Percentiles rank a stretch among this genome's conserved stretches.
Evolutionary conservation across 208 protist species (phyloP).

Genomic region (Acanthamoeba rhysodes): DNA sequence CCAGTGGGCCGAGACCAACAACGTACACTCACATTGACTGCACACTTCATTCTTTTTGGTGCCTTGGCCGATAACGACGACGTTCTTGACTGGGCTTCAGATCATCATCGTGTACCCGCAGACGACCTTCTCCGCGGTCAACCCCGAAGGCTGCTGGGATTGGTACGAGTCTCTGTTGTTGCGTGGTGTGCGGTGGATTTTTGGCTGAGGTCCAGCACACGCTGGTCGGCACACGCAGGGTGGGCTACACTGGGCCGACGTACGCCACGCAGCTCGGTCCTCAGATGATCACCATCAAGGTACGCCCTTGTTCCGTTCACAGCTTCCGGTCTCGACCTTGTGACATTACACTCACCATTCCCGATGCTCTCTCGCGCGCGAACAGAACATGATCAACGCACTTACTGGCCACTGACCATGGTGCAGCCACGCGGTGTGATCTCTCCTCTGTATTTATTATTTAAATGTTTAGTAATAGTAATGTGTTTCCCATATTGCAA

Average conservation of each 20-base stretch:
- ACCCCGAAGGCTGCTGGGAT: constrained; percentile 20
- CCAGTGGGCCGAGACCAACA: constrained; percentile 80
- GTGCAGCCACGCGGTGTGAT: no score
- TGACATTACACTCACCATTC: background rate
- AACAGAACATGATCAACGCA: constrained; percentile 24
- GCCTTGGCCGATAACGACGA: no score
- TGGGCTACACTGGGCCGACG: background rate
- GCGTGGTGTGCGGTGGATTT: no score
- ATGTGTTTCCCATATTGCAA: no score
- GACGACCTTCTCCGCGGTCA: background rate
- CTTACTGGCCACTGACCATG: background rate
- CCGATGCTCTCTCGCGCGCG: no score
- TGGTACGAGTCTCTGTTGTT: background rate
- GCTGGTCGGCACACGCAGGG: background rate
- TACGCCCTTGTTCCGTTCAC: background rate
- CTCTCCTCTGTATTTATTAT: no score
- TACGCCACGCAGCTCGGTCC: constrained; percentile 2
- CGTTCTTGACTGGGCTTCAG: no score
- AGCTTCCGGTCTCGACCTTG: no score
- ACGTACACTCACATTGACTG: no score
- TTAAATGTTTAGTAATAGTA: no score
- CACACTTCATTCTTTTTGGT: no score
- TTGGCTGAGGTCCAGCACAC: background rate
- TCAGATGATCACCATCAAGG: constrained; percentile 44
- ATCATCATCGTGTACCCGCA: constrained; percentile 34